These are phyloP conservation scores for Pinus albicaulis DNA, from an alignment of 75 land plant genomes.

Conservation along the genomic window DNA sequence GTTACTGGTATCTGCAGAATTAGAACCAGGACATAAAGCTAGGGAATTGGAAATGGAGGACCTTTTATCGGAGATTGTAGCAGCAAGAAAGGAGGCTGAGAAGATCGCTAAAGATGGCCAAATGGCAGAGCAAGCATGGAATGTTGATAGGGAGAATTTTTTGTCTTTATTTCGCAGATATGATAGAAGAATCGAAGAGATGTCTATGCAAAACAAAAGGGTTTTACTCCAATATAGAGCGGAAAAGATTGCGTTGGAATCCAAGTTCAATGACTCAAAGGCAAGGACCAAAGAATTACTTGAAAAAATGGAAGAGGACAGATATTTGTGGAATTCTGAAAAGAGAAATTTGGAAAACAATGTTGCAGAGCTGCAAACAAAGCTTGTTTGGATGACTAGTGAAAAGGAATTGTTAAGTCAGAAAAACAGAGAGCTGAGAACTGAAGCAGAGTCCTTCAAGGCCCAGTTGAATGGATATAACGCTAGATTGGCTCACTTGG, in stretches of 20 bases:
- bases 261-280: not conserved
- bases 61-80: not conserved
- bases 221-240: not conserved
- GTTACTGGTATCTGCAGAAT: too few species aligned
- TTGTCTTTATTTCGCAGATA: not conserved
- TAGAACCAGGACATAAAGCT: not conserved
- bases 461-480: too few species aligned
- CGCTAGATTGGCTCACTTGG: not conserved
- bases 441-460: too few species aligned
- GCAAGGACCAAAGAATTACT: not conserved
- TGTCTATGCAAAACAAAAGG: too few species aligned
- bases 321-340: not conserved
- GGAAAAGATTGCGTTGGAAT: not conserved
- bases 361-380: not conserved
- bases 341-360: not conserved
- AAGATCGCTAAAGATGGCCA: not conserved
- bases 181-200: too few species aligned
- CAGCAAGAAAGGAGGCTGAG: not conserved
- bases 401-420: not conserved
- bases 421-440: too few species aligned
- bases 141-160: not conserved
- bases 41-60: not conserved
- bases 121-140: not conserved
- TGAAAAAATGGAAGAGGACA: not conserved
- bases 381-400: not conserved